phyloP scores from a whole-genome alignment of 768 basidiomycete genomes.

The Phaeolepiota aurea region DNA sequence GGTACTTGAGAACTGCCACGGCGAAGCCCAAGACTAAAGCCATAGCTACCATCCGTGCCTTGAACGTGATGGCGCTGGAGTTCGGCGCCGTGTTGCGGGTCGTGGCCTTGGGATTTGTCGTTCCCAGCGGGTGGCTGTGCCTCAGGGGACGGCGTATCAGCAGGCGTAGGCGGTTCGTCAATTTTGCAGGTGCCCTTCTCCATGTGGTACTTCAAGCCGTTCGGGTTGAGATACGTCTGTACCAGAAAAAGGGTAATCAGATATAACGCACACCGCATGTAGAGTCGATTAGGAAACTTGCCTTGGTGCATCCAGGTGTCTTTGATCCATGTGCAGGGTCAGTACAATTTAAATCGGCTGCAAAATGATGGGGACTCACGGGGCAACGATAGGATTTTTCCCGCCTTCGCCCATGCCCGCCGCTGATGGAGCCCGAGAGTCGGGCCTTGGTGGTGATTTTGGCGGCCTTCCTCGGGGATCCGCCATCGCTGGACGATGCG shows the following conservation, averaged over 20 bases:
- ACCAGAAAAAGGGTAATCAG: neutral
- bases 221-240: constrained; percentile 56
- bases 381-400: constrained; percentile 43
- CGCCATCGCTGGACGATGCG: neutral
- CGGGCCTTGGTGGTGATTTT: neutral
- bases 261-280: constrained; percentile 4
- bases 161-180: constrained; percentile 12
- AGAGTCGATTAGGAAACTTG: constrained; percentile 14
- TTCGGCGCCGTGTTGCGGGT: too few relatives aligned
- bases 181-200: constrained; percentile 58
- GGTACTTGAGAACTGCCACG: too few relatives aligned
- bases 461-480: neutral
- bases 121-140: too few relatives aligned
- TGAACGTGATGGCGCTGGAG: too few relatives aligned
- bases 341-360: too few relatives aligned
- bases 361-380: too few relatives aligned
- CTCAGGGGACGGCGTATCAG: neutral
- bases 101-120: neutral
- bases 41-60: too few relatives aligned
- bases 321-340: too few relatives aligned
- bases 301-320: constrained; percentile 47
- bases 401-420: constrained; percentile 14
- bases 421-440: neutral
- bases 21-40: too few relatives aligned
- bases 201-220: constrained; percentile 60